Evolutionary conservation across 768 basidiomycete species (phyloP).

Genomic region (Mycena kentingensis): DNA sequence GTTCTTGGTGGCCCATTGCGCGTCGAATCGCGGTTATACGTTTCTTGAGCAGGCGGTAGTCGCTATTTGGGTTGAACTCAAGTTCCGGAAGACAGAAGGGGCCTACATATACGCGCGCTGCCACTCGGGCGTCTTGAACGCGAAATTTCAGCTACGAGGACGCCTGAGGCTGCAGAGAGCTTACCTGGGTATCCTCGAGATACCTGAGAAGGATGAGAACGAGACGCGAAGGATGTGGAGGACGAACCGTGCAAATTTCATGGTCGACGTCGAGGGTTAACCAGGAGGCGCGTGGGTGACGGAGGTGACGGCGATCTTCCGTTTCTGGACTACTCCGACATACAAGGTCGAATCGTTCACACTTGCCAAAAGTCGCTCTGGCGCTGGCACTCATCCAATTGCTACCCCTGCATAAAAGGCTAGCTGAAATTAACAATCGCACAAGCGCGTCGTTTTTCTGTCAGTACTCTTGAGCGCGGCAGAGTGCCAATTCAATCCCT

Average conservation of each 20-base stretch:
- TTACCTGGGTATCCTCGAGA: conserved; percentile 69
- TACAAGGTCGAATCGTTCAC: not conserved
- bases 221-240: not conserved
- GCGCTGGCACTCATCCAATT: too few species aligned
- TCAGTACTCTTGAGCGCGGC: too few species aligned
- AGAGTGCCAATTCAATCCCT: too few species aligned
- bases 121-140: conserved; percentile 76
- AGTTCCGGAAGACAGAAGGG: not conserved
- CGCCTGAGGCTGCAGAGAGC: not conserved
- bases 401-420: too few species aligned
- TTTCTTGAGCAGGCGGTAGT: conserved; percentile 74
- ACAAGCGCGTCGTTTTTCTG: too few species aligned
- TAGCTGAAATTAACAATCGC: too few species aligned
- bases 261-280: conserved; percentile 24
- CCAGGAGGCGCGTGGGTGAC: not conserved
- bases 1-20: conserved; percentile 33
- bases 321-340: too few species aligned
- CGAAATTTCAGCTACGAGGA: conserved; percentile 4
- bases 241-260: conserved; percentile 64
- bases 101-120: conserved; percentile 66
- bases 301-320: not conserved
- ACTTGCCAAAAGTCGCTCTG: not conserved
- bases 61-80: conserved; percentile 41
- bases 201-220: conserved; percentile 43
- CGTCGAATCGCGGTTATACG: conserved; percentile 57